A percentile compares a stretch with the other conserved stretches of the same genome.
These are phyloP conservation scores for Stevia rebaudiana DNA, from an alignment of 140 eudicot genomes.

Conservation along the genomic window DNA sequence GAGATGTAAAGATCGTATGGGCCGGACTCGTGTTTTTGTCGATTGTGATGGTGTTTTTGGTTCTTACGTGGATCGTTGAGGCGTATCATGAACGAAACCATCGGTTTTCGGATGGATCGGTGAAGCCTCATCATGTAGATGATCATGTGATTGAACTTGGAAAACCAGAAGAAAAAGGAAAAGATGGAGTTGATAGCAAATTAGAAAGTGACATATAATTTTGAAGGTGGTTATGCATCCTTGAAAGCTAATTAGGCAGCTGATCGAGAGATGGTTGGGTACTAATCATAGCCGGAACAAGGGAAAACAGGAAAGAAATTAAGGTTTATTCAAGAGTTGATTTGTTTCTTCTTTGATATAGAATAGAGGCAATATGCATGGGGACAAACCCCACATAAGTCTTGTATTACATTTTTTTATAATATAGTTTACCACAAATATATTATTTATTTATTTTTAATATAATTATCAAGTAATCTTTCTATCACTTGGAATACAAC, in stretches of 20 bases:
- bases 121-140: conserved; percentile 47
- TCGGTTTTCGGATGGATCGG: conserved; percentile 47
- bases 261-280: conserved; percentile 24
- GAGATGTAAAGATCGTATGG: conserved; percentile 54
- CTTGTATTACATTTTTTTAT: background rate
- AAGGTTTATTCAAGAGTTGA: background rate
- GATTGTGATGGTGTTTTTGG: conserved; percentile 49
- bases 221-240: conserved; percentile 27
- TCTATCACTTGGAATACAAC: no score
- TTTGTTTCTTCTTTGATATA: conserved; percentile 19
- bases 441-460: background rate
- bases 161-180: background rate
- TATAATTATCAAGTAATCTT: no score
- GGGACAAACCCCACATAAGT: conserved; percentile 30
- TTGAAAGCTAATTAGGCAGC: conserved; percentile 23
- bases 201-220: background rate
- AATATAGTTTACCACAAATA: no score
- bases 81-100: conserved; percentile 34
- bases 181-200: conserved; percentile 17
- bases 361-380: conserved; percentile 17
- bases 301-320: background rate
- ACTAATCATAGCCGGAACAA: background rate
- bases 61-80: conserved; percentile 44
- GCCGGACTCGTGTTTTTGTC: conserved; percentile 51
- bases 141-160: conserved; percentile 27